A percentile compares a stretch with the other conserved stretches of the same genome.
Evolutionary conservation across 2,329 filamentous ascomycete species (phyloP).

Genomic region (Arthrinium puccinioides): DNA sequence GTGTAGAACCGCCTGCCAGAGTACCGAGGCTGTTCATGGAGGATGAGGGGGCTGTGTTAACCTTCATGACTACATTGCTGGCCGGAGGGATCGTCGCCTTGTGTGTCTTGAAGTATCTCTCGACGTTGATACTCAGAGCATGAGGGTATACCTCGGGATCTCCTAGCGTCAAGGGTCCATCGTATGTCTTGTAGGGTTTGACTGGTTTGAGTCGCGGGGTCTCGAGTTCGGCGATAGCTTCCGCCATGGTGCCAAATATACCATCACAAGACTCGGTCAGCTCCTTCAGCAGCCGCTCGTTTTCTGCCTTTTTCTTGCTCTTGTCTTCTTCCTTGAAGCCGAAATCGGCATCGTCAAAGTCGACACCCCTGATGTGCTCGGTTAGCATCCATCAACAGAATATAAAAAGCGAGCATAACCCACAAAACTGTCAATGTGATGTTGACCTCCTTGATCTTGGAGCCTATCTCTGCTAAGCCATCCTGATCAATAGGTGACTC

Average conservation of each 20-base stretch:
- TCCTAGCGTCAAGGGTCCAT: slow-evolving; percentile 73
- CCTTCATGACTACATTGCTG: slow-evolving; percentile 62
- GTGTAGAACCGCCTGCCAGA: slow-evolving; percentile 38
- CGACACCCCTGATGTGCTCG: slow-evolving; percentile 61
- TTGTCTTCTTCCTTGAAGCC: slow-evolving; percentile 93
- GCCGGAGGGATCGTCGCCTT: slow-evolving; percentile 67
- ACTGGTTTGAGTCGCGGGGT: slow-evolving; percentile 69
- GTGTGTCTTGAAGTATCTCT: slow-evolving; percentile 85
- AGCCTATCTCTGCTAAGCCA: slow-evolving; percentile 61
- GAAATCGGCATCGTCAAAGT: slow-evolving; percentile 87
- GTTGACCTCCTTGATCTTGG: slow-evolving; percentile 65
- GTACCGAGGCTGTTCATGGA: slow-evolving; percentile 39
- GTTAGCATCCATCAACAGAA: slow-evolving; percentile 8
- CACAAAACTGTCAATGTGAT: slow-evolving; percentile 77
- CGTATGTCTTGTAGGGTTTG: slow-evolving; percentile 72
- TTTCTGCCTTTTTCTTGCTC: slow-evolving; percentile 60
- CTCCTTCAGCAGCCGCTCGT: slow-evolving; percentile 60
- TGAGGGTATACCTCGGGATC: slow-evolving; percentile 65
- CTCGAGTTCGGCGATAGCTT: slow-evolving; percentile 74
- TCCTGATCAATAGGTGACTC: slow-evolving; percentile 59
- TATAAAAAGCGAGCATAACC: slow-evolving; percentile 26
- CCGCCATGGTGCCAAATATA: slow-evolving; percentile 73
- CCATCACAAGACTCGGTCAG: slow-evolving; percentile 65
- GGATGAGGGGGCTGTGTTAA: slow-evolving; percentile 38
- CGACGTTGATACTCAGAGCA: slow-evolving; percentile 75